phyloP scores from a whole-genome alignment of 2,329 filamentous ascomycete genomes.

The Phialemoniopsis sp. region DNA sequence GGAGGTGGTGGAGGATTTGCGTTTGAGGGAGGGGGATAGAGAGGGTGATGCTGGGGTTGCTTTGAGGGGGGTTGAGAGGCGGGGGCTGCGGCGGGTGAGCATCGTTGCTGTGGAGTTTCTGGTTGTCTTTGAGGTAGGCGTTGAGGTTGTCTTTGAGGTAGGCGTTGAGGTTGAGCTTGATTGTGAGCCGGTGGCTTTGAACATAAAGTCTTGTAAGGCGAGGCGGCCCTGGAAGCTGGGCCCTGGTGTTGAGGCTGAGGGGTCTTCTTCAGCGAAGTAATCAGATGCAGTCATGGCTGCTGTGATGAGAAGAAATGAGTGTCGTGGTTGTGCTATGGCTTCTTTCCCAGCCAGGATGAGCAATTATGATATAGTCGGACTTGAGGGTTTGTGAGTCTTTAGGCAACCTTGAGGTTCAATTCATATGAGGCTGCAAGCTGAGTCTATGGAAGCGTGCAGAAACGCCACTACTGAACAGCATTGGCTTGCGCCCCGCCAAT shows the following conservation, averaged over 20 bases:
- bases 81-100: constrained; percentile 15
- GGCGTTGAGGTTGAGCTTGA: not conserved
- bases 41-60: not conserved
- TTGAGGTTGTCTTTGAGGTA: not conserved
- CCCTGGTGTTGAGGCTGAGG: not conserved
- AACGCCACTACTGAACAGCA: no score
- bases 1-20: constrained; percentile 7
- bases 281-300: not conserved
- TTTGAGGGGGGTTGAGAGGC: constrained; percentile 9
- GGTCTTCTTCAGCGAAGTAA: not conserved
- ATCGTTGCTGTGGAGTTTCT: constrained; percentile 10
- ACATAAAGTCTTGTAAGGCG: constrained; percentile 28
- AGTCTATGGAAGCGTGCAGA: no score
- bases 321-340: not conserved
- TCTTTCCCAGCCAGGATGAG: not conserved
- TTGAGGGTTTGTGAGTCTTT: not conserved
- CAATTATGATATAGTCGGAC: not conserved
- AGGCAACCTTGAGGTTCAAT: not conserved
- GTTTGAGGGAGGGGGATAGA: constrained; percentile 3
- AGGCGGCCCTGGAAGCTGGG: constrained; percentile 16
- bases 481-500: no score
- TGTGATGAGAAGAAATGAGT: not conserved
- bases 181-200: constrained; percentile 8
- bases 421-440: no score
- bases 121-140: not conserved